These are phyloP conservation scores for Penicillium sp. DNA, from an alignment of 2,329 filamentous ascomycete species.

Conservation along the genomic window DNA sequence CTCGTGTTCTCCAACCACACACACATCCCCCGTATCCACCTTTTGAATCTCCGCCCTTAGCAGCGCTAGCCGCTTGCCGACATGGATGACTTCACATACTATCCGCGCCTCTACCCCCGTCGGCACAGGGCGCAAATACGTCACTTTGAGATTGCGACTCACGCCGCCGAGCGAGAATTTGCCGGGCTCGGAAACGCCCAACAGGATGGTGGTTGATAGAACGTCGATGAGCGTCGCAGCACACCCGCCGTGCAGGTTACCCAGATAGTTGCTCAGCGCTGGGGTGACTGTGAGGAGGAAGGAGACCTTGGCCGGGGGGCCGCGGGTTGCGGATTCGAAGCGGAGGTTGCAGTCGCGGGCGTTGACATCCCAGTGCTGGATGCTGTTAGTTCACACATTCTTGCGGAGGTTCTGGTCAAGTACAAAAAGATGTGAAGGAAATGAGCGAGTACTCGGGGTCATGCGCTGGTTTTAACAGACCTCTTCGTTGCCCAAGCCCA, in stretches of 20 bases:
- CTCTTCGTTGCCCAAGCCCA: slow-evolving; percentile 23
- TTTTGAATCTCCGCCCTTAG: slow-evolving; percentile 59
- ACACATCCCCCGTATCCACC: slow-evolving; percentile 54
- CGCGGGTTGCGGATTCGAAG: slow-evolving; percentile 41
- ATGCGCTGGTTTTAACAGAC: slow-evolving; percentile 13
- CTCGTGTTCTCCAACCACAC: slow-evolving; percentile 64
- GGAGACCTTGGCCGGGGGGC: slow-evolving; percentile 37
- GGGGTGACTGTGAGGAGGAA: slow-evolving; percentile 66
- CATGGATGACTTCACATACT: slow-evolving; percentile 60
- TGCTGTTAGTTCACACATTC: slow-evolving; percentile 3
- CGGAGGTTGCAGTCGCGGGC: slow-evolving; percentile 33
- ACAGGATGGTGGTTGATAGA: slow-evolving; percentile 62
- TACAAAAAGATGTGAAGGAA: background rate
- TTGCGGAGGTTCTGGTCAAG: background rate
- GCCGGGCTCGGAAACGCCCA: slow-evolving; percentile 59
- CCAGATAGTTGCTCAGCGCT: slow-evolving; percentile 86
- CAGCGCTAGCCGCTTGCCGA: slow-evolving; percentile 58
- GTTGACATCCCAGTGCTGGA: slow-evolving; percentile 37
- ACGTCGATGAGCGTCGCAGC: slow-evolving; percentile 69
- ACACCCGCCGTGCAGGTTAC: slow-evolving; percentile 87
- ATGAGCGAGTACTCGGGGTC: background rate
- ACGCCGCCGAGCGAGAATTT: slow-evolving; percentile 67
- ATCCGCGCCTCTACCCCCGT: slow-evolving; percentile 55
- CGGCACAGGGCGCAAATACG: slow-evolving; percentile 66
- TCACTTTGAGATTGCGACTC: slow-evolving; percentile 65